Evolutionary conservation across 306 rosid species (phyloP), one percentile per base, ranked within the genome.

Genomic region (Dalbergia cultrata): DNA sequence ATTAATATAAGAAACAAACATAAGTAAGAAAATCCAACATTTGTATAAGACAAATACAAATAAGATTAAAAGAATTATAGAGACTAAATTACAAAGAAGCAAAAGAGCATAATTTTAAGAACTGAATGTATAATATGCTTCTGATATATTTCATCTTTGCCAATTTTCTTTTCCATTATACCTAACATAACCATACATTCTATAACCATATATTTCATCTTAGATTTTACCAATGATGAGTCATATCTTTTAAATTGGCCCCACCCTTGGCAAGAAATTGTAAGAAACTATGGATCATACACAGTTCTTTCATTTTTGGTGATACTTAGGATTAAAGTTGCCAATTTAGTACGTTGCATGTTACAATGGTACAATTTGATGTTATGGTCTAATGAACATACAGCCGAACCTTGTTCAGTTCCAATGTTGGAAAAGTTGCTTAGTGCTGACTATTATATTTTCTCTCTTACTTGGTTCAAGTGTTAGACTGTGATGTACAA

Each of bases 221-320:
- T n/a, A 26, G 31, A 26, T 1, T 26, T 26, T 26, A 26, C 31
- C 31, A 26, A 26, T 26, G 31, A 26, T 26, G 31, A 26, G 31
- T 26, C 31, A 26, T 26, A 26, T 26, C 31, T 26, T 26, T 26
- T 26, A 26, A 26, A 26, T 26, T 26, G 2, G 31, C 31, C 31
- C 31, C 2, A 26, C 2, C 31, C 31, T 26, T 26, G 87, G 86
- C 34, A 86, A 90, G 85, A 88, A 90, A 72, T 79, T 88, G 87
- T 79, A 83, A 74, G 88, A 83, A 79, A 75, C 76, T 72, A 70
- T 69, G 52, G 65, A 85, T 85, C 85, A 88, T 86, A 85, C 84
- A 84, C 83, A 67, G 68, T 74, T 52, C 22, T 70, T 67, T 43
- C 37, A 17, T 67, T 60, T 76, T 37, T 37, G 19, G 60, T 62